Evolutionary conservation across 73 alveolate species (phyloP).

Genomic region (Tetrahymena elliotti): DNA sequence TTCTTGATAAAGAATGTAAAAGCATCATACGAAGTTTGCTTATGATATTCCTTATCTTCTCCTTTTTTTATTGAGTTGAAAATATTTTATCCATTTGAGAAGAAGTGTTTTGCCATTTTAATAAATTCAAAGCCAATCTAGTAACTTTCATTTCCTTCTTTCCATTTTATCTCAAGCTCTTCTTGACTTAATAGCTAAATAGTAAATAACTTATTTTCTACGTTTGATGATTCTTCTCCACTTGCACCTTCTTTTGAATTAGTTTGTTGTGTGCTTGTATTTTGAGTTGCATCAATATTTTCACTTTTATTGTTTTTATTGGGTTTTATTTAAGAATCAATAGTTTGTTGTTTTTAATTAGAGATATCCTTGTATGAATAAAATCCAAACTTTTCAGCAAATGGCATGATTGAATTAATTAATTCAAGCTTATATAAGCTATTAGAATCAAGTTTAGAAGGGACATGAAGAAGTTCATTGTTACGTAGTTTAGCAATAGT

Average conservation of each 20-base stretch:
- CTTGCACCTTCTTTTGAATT: neutral
- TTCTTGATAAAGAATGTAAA: neutral
- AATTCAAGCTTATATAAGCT: neutral
- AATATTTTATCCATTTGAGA: neutral
- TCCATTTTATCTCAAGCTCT: neutral
- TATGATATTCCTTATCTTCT: neutral
- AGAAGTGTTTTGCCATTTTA: neutral
- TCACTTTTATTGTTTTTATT: neutral
- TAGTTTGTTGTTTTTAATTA: neutral
- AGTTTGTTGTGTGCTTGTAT: neutral
- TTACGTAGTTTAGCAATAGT: neutral
- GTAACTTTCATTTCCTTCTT: neutral
- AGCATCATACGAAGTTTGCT: neutral
- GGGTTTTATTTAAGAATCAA: neutral
- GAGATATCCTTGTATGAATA: neutral
- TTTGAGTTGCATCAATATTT: neutral
- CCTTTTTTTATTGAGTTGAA: neutral
- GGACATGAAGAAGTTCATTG: neutral
- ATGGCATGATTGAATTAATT: neutral
- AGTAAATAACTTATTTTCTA: too few species aligned
- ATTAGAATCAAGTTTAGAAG: neutral
- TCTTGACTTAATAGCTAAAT: neutral
- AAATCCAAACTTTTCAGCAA: neutral
- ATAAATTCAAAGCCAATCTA: neutral
- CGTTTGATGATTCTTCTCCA: neutral